Conservation (phyloP, 2,329 filamentous ascomycete genomes). For the Talaromyces sp. region DNA sequence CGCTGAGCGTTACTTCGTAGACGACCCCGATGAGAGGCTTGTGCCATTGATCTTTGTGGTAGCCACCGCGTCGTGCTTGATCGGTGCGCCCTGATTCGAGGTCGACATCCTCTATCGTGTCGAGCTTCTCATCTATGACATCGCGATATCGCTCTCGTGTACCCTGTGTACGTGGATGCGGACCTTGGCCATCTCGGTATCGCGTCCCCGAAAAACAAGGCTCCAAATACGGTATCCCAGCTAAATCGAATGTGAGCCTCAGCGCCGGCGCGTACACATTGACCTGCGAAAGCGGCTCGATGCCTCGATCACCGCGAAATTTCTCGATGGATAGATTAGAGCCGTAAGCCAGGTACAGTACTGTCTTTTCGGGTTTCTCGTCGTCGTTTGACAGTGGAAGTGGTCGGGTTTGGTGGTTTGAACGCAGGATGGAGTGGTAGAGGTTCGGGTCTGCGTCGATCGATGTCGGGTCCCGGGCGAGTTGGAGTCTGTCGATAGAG, state of each 20-base stretch:
- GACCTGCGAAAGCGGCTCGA: slow-evolving; percentile 73
- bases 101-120: slow-evolving; percentile 11
- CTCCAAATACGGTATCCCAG: slow-evolving; percentile 80
- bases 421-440: background rate
- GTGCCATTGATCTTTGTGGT: slow-evolving; percentile 63
- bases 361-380: slow-evolving; percentile 41
- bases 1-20: slow-evolving; percentile 81
- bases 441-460: slow-evolving; percentile 10
- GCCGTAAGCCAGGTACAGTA: slow-evolving; percentile 84
- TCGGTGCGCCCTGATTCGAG: background rate
- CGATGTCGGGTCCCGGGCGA: background rate
- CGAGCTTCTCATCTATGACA: background rate
- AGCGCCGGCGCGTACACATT: slow-evolving; percentile 79
- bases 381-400: background rate
- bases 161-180: background rate
- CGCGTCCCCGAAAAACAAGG: slow-evolving; percentile 87
- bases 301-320: slow-evolving; percentile 72
- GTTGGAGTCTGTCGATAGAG: slow-evolving; percentile 4
- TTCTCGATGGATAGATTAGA: slow-evolving; percentile 80
- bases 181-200: slow-evolving; percentile 43
- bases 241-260: slow-evolving; percentile 76
- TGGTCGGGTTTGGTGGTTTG: background rate
- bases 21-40: slow-evolving; percentile 88
- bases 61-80: slow-evolving; percentile 21
- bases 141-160: background rate